Percentiles rank a stretch among this genome's conserved stretches.
phyloP scores from a whole-genome alignment of 2,329 filamentous ascomycete genomes.

The Colletotrichum sojae region DNA sequence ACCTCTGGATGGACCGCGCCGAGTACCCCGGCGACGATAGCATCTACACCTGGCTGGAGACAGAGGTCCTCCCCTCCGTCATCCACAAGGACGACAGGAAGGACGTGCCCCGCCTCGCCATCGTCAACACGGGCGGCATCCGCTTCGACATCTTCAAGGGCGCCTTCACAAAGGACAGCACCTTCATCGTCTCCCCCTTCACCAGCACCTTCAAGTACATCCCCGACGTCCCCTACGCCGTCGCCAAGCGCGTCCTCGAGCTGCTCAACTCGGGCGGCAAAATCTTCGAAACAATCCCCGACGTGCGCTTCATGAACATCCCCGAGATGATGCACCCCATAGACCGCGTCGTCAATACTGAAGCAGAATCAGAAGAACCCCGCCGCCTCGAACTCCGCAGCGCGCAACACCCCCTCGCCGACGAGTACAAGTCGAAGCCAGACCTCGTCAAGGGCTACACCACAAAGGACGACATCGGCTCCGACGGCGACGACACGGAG shows the following conservation, averaged over 20 bases:
- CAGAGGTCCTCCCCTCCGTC: constrained; percentile 79
- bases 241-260: constrained; percentile 78
- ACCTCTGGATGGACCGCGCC: constrained; percentile 85
- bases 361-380: constrained; percentile 41
- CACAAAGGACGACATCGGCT: constrained; percentile 86
- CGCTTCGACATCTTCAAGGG: constrained; percentile 97
- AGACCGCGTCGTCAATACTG: constrained; percentile 41
- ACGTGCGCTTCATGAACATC: constrained; percentile 63
- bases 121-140: constrained; percentile 91
- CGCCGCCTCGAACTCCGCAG: constrained; percentile 50
- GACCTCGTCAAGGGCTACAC: constrained; percentile 81
- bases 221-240: constrained; percentile 83
- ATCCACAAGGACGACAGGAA: constrained; percentile 70
- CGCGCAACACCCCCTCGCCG: constrained; percentile 50
- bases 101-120: constrained; percentile 76
- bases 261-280: constrained; percentile 69
- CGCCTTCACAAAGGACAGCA: constrained; percentile 88
- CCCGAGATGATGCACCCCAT: constrained; percentile 59
- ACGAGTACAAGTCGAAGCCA: constrained; percentile 50
- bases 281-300: constrained; percentile 59
- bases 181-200: constrained; percentile 91
- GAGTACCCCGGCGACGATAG: constrained; percentile 81
- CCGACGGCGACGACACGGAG: constrained; percentile 90
- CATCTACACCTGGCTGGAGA: constrained; percentile 85
- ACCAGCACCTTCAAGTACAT: constrained; percentile 83